Evolutionary conservation across 768 basidiomycete genomes (phyloP).

Genomic region (Panellus pusillus): DNA sequence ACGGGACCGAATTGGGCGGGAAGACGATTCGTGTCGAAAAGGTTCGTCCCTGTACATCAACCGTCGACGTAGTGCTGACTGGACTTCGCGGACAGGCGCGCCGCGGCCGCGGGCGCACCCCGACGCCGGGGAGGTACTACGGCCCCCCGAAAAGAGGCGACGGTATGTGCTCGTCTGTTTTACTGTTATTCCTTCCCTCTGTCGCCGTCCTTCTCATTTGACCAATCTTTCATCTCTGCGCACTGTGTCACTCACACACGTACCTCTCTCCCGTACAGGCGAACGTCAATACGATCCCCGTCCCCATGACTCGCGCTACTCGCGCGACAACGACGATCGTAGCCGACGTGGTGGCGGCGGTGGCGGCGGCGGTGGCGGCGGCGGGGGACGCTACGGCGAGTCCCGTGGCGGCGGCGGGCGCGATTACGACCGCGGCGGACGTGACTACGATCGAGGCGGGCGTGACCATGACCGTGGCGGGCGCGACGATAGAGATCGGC

Average conservation of each 20-base stretch:
- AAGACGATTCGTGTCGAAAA: constrained; percentile 89
- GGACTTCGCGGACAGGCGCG: constrained; percentile 57
- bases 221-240: no score
- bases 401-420: constrained; percentile 39
- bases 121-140: constrained; percentile 94
- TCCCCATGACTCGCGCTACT: constrained; percentile 87
- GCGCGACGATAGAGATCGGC: constrained; percentile 43
- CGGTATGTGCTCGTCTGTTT: neutral
- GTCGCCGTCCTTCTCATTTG: neutral
- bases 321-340: constrained; percentile 61
- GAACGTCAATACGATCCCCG: constrained; percentile 91
- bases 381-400: constrained; percentile 46
- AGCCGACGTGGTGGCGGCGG: constrained; percentile 48
- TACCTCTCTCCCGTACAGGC: constrained; percentile 40
- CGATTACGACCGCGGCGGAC: constrained; percentile 28
- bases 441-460: constrained; percentile 27
- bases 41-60: constrained; percentile 37
- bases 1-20: constrained; percentile 83
- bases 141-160: constrained; percentile 85
- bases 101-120: constrained; percentile 84
- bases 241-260: neutral
- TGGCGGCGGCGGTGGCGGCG: constrained; percentile 42
- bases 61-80: constrained; percentile 2
- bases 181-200: neutral
- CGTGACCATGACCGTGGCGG: constrained; percentile 36